A percentile compares a stretch with the other conserved stretches of the same genome.
phyloP scores from a whole-genome alignment of 2,329 filamentous ascomycete genomes.

The Diplodia sapinea region DNA sequence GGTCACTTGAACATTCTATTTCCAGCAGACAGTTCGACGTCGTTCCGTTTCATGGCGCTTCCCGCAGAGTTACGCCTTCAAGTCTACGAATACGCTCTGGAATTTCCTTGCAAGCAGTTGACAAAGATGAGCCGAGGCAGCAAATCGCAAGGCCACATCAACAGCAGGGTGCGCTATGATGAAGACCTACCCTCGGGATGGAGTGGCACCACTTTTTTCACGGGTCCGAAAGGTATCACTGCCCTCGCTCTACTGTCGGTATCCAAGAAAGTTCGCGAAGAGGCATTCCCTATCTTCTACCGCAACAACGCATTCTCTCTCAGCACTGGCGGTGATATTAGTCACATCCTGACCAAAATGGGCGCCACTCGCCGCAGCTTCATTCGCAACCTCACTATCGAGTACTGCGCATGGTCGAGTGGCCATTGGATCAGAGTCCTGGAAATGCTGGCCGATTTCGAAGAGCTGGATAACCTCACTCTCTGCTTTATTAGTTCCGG shows the following conservation, averaged over 20 bases:
- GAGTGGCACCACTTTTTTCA: neutral
- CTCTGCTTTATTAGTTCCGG: neutral
- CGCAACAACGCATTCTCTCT: neutral
- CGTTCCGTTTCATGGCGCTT: neutral
- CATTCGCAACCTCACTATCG: neutral
- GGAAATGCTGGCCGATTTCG: neutral
- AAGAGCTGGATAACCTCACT: neutral
- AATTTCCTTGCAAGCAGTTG: neutral
- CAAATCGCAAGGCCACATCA: neutral
- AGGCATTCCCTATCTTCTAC: neutral
- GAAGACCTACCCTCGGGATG: neutral
- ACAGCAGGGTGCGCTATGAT: neutral
- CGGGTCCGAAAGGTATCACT: neutral
- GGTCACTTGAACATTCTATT: neutral
- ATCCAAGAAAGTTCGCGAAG: neutral
- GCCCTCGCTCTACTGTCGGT: neutral
- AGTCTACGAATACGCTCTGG: neutral
- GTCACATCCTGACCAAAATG: neutral
- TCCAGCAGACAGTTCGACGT: neutral
- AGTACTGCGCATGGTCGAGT: too few relatives aligned
- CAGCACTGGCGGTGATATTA: rapidly evolving
- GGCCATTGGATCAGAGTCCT: neutral
- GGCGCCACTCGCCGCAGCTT: neutral
- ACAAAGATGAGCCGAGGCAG: rapidly evolving
- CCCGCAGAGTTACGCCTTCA: neutral